Percentiles rank a stretch among this genome's conserved stretches.
phyloP scores from a whole-genome alignment of 805 yeast species.

The Pichia occidentalis region DNA sequence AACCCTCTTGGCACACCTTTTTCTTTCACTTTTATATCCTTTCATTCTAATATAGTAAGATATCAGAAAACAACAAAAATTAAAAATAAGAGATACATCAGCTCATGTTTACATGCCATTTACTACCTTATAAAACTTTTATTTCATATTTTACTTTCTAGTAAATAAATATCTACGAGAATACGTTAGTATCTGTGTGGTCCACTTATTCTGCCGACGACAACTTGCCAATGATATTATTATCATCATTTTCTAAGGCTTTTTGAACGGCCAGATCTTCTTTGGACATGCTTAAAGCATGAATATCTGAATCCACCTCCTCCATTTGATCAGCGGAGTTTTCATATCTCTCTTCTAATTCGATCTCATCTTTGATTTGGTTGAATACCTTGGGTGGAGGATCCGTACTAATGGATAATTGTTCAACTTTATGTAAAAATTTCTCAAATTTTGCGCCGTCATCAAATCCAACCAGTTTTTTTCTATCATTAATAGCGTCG shows the following conservation, averaged over 20 bases:
- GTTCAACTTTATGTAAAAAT: slow-evolving; percentile 16
- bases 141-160: too few species aligned
- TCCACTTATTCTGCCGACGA: not conserved
- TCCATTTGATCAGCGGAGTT: slow-evolving; percentile 5
- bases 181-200: too few species aligned
- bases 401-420: slow-evolving; percentile 1
- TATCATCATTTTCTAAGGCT: not conserved
- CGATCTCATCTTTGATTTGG: not conserved
- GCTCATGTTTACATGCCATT: too few species aligned
- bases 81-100: too few species aligned
- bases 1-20: too few species aligned
- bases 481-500: not conserved
- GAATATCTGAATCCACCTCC: slow-evolving; percentile 1
- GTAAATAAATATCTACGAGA: too few species aligned
- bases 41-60: not conserved
- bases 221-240: not conserved
- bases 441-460: slow-evolving; percentile 18
- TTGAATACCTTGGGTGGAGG: not conserved
- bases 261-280: slow-evolving; percentile 5
- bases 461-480: slow-evolving; percentile 17
- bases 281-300: not conserved
- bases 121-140: too few species aligned
- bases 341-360: slow-evolving; percentile 13
- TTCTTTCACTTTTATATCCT: not conserved
- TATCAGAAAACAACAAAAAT: not conserved